Evolutionary conservation across 305 asterid genomes (phyloP).

Genomic region (Rubia balearica): DNA sequence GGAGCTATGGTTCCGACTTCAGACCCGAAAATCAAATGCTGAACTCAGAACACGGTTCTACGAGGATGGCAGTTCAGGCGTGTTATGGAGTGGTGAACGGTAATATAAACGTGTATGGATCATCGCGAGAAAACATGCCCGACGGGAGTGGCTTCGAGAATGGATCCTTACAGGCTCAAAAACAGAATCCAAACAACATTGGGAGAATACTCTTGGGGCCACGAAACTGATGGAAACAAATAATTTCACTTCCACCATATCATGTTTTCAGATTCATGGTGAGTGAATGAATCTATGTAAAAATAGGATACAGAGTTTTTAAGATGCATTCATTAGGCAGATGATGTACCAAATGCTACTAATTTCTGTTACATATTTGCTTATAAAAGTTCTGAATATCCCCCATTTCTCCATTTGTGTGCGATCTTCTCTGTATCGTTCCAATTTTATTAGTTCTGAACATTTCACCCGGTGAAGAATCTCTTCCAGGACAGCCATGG

Average conservation of each 20-base stretch:
- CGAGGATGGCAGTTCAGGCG: constrained; percentile 38
- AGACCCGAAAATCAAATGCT: constrained; percentile 28
- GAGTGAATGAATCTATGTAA: constrained; percentile 15
- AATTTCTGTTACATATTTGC: neutral
- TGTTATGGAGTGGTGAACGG: constrained; percentile 59
- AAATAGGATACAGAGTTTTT: constrained; percentile 15
- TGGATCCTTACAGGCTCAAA: constrained; percentile 49
- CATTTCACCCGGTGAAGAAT: constrained; percentile 64
- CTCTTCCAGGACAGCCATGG: constrained; percentile 97
- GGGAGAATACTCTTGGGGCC: constrained; percentile 82
- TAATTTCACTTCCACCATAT: constrained; percentile 14
- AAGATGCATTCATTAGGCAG: constrained; percentile 6
- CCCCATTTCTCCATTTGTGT: neutral
- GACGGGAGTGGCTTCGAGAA: constrained; percentile 52
- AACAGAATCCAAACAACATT: constrained; percentile 58
- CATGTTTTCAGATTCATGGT: constrained; percentile 16
- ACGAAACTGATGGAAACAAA: constrained; percentile 24
- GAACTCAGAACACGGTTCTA: constrained; percentile 31
- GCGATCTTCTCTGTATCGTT: neutral
- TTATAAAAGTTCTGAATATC: neutral
- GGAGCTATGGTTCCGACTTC: constrained; percentile 35
- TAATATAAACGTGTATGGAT: constrained; percentile 47
- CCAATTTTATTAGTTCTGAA: neutral
- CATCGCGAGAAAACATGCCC: constrained; percentile 42
- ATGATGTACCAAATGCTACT: neutral